phyloP scores from a whole-genome alignment of 2,329 filamentous ascomycete genomes.

The Neonectria sp. region DNA sequence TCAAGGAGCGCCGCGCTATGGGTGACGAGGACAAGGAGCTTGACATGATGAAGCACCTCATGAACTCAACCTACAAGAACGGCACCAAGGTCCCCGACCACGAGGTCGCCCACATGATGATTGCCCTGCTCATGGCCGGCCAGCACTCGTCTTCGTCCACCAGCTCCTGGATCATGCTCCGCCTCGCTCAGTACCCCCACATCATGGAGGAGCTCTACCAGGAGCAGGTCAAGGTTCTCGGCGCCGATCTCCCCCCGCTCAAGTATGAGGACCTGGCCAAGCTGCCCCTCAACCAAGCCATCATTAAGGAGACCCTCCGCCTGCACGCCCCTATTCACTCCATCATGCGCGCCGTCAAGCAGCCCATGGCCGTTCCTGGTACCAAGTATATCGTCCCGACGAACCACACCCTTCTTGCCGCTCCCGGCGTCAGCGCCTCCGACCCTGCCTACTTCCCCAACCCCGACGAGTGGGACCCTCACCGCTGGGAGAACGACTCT shows the following conservation, averaged over 20 bases:
- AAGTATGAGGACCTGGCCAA: slow-evolving; percentile 84
- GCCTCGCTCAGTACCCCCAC: slow-evolving; percentile 82
- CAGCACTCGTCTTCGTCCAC: slow-evolving; percentile 92
- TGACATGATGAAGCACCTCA: slow-evolving; percentile 93
- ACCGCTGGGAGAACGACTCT: slow-evolving; percentile 85
- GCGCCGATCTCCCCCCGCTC: slow-evolving; percentile 80
- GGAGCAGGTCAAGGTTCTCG: slow-evolving; percentile 84
- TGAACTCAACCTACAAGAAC: slow-evolving; percentile 89
- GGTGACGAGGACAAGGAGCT: slow-evolving; percentile 66
- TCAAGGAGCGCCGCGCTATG: slow-evolving; percentile 76
- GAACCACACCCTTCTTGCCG: slow-evolving; percentile 85
- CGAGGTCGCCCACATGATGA: slow-evolving; percentile 94
- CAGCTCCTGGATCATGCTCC: slow-evolving; percentile 87
- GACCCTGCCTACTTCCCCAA: slow-evolving; percentile 85
- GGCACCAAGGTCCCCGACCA: slow-evolving; percentile 84
- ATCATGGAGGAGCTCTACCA: slow-evolving; percentile 86
- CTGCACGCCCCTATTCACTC: slow-evolving; percentile 95
- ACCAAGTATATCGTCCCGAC: slow-evolving; percentile 88
- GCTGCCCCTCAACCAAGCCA: slow-evolving; percentile 85
- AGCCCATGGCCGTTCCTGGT: slow-evolving; percentile 85
- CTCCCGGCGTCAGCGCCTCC: slow-evolving; percentile 84
- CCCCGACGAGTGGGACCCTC: slow-evolving; percentile 87
- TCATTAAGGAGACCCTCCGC: slow-evolving; percentile 93
- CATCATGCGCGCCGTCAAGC: slow-evolving; percentile 93
- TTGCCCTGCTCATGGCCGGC: slow-evolving; percentile 91